Percentiles rank a stretch among this genome's conserved stretches.
Conservation (phyloP, 768 basidiomycete species). For the Boletus tomentosulus region DNA sequence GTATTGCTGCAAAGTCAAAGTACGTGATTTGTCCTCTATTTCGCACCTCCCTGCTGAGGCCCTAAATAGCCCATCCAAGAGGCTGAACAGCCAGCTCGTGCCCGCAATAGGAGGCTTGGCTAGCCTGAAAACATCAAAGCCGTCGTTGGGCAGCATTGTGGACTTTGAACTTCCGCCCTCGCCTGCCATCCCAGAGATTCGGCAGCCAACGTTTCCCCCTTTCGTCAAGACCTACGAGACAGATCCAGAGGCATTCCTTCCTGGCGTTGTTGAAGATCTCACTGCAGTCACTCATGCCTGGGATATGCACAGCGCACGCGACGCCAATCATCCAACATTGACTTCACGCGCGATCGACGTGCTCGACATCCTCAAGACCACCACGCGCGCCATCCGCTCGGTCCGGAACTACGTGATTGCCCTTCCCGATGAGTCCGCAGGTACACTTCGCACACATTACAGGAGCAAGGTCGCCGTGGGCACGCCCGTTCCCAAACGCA, state of each 20-base stretch:
- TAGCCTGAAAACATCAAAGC: conserved; percentile 37
- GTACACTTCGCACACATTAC: conserved; percentile 53
- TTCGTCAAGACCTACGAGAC: conserved; percentile 64
- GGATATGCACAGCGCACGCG: conserved; percentile 39
- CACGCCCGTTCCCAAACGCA: conserved; percentile 33
- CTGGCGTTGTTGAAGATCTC: conserved; percentile 75
- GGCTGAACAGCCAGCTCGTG: conserved; percentile 58
- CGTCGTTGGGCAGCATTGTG: conserved; percentile 39
- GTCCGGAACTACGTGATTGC: conserved; percentile 81
- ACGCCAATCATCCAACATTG: conserved; percentile 8
- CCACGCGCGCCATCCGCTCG: conserved; percentile 76
- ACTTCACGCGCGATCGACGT: conserved; percentile 47
- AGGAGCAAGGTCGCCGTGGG: conserved; percentile 44
- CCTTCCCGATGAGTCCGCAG: conserved; percentile 70
- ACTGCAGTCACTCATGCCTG: conserved; percentile 59
- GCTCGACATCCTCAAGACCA: conserved; percentile 67
- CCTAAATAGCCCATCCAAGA: conserved; percentile 39
- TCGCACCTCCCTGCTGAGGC: conserved; percentile 4
- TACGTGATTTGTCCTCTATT: conserved; percentile 35
- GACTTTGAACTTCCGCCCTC: conserved; percentile 70
- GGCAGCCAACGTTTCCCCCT: conserved; percentile 44
- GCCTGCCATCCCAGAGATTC: conserved; percentile 48
- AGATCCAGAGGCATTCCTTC: conserved; percentile 73
- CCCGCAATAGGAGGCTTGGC: conserved; percentile 68
- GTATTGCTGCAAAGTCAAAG: conserved; percentile 69